phyloP scores from a whole-genome alignment of 2,329 filamentous ascomycete species.

The Talaromyces sp. region DNA sequence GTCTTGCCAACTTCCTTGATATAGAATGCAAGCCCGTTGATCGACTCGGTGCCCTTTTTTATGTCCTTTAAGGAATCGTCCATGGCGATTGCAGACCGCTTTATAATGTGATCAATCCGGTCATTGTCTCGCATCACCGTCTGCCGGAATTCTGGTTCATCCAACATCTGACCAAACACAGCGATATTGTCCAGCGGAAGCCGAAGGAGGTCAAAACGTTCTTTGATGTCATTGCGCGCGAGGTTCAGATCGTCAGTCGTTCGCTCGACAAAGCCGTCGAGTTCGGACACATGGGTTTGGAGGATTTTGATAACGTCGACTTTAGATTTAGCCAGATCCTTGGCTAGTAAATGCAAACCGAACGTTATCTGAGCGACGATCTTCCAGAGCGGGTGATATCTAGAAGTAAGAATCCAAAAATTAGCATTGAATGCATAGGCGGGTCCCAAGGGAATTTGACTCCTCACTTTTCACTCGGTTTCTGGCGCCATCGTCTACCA shows the following conservation, averaged over 20 bases:
- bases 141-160: conserved; percentile 73
- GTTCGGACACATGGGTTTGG: conserved; percentile 86
- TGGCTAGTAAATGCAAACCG: conserved; percentile 80
- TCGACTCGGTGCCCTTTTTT: conserved; percentile 69
- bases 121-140: conserved; percentile 84
- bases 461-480: conserved; percentile 55
- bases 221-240: conserved; percentile 71
- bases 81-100: conserved; percentile 70
- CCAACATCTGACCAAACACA: conserved; percentile 81
- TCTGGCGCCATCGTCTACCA: conserved; percentile 69
- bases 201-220: conserved; percentile 73
- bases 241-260: conserved; percentile 79
- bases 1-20: conserved; percentile 61
- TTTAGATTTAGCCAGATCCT: conserved; percentile 82
- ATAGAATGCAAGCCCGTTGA: conserved; percentile 71
- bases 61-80: conserved; percentile 76
- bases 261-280: conserved; percentile 84
- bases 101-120: conserved; percentile 82
- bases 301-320: conserved; percentile 82
- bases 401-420: conserved; percentile 19
- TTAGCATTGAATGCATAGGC: neutral
- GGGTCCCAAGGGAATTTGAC: neutral
- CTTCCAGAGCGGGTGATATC: conserved; percentile 84
- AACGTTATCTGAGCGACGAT: conserved; percentile 89
- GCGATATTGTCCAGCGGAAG: conserved; percentile 76